Base-by-base conservation (phyloP, 805 yeast genomes). In the Metschnikowia koreensis region DNA sequence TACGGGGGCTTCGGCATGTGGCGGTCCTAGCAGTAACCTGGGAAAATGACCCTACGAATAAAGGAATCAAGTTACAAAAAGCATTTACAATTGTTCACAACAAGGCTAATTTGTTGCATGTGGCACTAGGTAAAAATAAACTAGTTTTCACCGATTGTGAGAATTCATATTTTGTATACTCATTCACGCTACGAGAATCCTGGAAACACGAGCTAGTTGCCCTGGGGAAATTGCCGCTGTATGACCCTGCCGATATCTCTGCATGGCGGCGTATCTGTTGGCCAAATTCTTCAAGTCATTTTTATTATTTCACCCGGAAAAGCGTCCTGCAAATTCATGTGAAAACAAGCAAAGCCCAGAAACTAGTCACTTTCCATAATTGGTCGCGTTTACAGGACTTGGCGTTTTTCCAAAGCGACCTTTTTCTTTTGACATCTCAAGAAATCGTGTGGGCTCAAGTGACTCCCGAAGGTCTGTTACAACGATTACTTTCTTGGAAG, bases 401-500 rank as follows among this genome's bases (percentile, higher is more conserved):
- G 9, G 51, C 36, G 15, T 29, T 36, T 7, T 38, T 46, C 8
- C 49, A 52, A 9, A 57, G 68, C 2, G 70, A 75, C 52, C 68
- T 77, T 3, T 75, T 86, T 39, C 59, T 87, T 6, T 67, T 90
- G 28, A 88, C 96, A 0, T 77, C 90, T 0, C 80, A 77, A 51
- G 92, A 87, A 59, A 47, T 91, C 7, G 76, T 82, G 0, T 70
- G 91, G 75, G 58, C 85, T 16, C 71, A 66, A 63, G 15, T 66
- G 68, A 11, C 52, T 1, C 46, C 40, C 6, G 61, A 56, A 8
- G 38, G 43, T 12, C 65, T 67, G 3, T 61, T 81, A n/a, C 67
- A 67, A 31, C 74, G 87, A 51, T 53, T 81, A 2, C 60, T 89
- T 1, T 79, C 92, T 0, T 87, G 96, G 92, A 86, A 84, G 54